Conservation (phyloP, 192 early-diverging fungal species). For the Coemansia sp. region DNA sequence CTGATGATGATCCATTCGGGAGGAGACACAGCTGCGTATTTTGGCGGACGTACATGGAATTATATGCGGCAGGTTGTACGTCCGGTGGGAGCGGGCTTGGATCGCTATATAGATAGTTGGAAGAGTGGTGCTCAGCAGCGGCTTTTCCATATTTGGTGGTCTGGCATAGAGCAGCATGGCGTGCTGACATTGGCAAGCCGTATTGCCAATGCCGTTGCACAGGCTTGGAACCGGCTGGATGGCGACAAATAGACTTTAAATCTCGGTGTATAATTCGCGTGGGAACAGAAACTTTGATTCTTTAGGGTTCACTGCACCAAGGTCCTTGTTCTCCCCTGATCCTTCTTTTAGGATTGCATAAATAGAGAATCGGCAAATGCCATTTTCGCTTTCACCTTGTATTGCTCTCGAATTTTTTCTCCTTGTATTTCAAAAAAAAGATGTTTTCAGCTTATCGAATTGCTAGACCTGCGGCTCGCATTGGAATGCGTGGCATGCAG, state of each 20-base stretch:
- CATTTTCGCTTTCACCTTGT: no score
- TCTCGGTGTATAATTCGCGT: no score
- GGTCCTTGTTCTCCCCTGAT: no score
- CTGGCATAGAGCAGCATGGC: slow-evolving; percentile 13
- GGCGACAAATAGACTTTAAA: no score
- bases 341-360: no score
- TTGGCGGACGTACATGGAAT: no score
- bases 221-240: slow-evolving; percentile 7
- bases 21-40: no score
- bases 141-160: slow-evolving; percentile 2
- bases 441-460: slow-evolving; percentile 6
- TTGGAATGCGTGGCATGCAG: neutral
- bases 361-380: no score
- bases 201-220: slow-evolving; percentile 5
- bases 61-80: no score
- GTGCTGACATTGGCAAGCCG: slow-evolving; percentile 14
- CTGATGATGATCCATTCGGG: no score
- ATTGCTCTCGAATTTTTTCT: neutral
- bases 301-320: no score
- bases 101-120: slow-evolving; percentile 29
- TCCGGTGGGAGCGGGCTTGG: neutral
- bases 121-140: slow-evolving; percentile 11
- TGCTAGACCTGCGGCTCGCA: neutral
- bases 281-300: no score
- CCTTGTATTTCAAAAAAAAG: neutral